Evolutionary conservation across 768 basidiomycete species (phyloP).

Genomic region (Boletellus sp.): DNA sequence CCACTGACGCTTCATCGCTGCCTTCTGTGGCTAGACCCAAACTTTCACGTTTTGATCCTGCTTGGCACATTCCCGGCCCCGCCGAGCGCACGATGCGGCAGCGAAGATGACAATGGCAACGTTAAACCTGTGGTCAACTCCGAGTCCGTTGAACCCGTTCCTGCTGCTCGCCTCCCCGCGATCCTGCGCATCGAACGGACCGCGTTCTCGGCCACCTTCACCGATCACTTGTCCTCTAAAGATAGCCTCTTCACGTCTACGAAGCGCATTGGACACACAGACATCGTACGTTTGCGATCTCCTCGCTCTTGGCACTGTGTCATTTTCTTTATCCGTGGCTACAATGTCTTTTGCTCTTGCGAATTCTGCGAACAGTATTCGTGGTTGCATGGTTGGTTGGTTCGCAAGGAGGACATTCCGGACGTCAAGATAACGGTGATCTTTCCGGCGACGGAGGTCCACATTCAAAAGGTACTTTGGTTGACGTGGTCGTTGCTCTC

Average conservation of each 20-base stretch:
- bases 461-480: constrained; percentile 61
- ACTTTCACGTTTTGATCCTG: constrained; percentile 57
- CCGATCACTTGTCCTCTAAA: constrained; percentile 33
- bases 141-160: constrained; percentile 4
- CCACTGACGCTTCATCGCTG: too few species aligned
- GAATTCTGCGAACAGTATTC: constrained; percentile 54
- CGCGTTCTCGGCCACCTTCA: constrained; percentile 48
- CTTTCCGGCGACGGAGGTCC: constrained; percentile 84
- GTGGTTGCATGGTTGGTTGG: constrained; percentile 76
- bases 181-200: constrained; percentile 81
- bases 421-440: constrained; percentile 86
- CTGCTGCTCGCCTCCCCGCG: constrained; percentile 40
- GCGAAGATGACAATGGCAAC: not conserved
- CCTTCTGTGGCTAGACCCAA: constrained; percentile 41
- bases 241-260: constrained; percentile 37
- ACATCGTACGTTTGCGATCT: constrained; percentile 50
- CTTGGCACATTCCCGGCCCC: constrained; percentile 57
- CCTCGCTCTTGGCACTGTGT: too few species aligned
- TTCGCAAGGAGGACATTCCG: constrained; percentile 33
- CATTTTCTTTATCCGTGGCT: too few species aligned
- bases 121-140: constrained; percentile 11
- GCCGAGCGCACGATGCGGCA: not conserved
- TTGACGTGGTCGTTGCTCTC: not conserved
- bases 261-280: constrained; percentile 54
- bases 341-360: not conserved